A percentile compares a stretch with the other conserved stretches of the same genome.
Conservation (phyloP, 2,329 filamentous ascomycete genomes). For the Fusarium nygamai region DNA sequence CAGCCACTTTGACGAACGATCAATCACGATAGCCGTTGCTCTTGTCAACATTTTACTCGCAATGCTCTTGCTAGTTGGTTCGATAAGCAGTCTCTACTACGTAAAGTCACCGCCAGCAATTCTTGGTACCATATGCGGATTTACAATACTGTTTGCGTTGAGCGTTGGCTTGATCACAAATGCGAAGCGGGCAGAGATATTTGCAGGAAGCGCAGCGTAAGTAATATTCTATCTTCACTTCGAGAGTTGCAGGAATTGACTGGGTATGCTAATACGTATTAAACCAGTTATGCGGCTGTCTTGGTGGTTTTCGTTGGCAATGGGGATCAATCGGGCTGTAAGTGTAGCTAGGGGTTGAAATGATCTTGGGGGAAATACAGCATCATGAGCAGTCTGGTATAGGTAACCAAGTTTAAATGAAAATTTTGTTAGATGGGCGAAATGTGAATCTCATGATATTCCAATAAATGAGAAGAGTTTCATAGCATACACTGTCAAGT, state of each 20-base stretch:
- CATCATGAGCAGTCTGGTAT: no score
- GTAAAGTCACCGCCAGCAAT: not conserved
- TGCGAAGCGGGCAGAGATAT: slow-evolving; percentile 7
- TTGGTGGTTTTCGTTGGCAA: slow-evolving; percentile 1
- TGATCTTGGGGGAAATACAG: no score
- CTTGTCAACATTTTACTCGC: not conserved
- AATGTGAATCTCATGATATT: fast-evolving
- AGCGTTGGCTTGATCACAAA: slow-evolving; percentile 7
- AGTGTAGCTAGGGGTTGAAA: not conserved
- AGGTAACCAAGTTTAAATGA: no score
- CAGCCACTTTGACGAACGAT: not conserved
- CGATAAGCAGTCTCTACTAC: not conserved
- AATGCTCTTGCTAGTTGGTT: not conserved
- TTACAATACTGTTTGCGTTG: slow-evolving; percentile 2
- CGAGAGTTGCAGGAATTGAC: fast-evolving
- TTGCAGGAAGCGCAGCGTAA: slow-evolving; percentile 17
- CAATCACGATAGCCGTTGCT: not conserved
- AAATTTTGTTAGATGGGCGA: not conserved
- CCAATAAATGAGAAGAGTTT: fast-evolving
- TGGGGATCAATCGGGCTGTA: not conserved
- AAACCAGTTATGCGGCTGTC: not conserved
- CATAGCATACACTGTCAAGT: not conserved
- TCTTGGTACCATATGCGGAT: slow-evolving; percentile 1
- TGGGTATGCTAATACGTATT: not conserved
- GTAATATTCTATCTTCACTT: fast-evolving